phyloP scores from a whole-genome alignment of 768 basidiomycete genomes.

The Mycena olivaceomarginata region DNA sequence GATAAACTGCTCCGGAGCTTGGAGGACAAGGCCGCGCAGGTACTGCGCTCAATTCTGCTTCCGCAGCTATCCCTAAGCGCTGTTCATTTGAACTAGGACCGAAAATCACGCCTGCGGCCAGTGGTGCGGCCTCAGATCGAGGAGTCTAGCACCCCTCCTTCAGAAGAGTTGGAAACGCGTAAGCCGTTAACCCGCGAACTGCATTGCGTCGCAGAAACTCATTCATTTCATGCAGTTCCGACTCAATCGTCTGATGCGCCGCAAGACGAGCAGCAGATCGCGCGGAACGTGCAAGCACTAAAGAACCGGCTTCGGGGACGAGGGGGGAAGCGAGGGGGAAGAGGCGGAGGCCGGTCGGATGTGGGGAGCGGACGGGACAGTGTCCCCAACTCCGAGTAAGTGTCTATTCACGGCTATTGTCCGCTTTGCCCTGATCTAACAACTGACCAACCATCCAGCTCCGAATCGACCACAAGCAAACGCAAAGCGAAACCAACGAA shows the following conservation, averaged over 20 bases:
- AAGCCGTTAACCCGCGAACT: slow-evolving; percentile 42
- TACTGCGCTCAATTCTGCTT: slow-evolving; percentile 46
- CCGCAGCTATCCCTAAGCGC: neutral
- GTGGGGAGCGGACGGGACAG: slow-evolving; percentile 76
- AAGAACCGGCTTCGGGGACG: slow-evolving; percentile 90
- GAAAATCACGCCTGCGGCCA: slow-evolving; percentile 77
- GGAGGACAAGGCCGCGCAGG: slow-evolving; percentile 86
- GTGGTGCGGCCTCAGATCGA: slow-evolving; percentile 60
- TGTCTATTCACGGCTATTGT: slow-evolving; percentile 35
- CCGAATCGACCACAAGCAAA: slow-evolving; percentile 74
- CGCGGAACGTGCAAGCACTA: slow-evolving; percentile 93
- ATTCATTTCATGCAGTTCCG: slow-evolving; percentile 59
- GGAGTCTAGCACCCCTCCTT: slow-evolving; percentile 68
- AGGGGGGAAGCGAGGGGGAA: slow-evolving; percentile 75
- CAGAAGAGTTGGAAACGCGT: slow-evolving; percentile 80
- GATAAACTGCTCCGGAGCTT: slow-evolving; percentile 84
- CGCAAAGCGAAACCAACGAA: slow-evolving; percentile 77
- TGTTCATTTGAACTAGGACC: slow-evolving; percentile 69
- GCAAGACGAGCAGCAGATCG: slow-evolving; percentile 92
- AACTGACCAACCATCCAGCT: slow-evolving; percentile 62
- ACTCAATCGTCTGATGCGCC: slow-evolving; percentile 69
- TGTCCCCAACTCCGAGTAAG: slow-evolving; percentile 83
- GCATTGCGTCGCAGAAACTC: neutral
- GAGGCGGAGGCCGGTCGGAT: slow-evolving; percentile 67
- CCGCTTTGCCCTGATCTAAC: neutral